phyloP scores from a whole-genome alignment of 345 rosid species.

The Salix suchowensis region DNA sequence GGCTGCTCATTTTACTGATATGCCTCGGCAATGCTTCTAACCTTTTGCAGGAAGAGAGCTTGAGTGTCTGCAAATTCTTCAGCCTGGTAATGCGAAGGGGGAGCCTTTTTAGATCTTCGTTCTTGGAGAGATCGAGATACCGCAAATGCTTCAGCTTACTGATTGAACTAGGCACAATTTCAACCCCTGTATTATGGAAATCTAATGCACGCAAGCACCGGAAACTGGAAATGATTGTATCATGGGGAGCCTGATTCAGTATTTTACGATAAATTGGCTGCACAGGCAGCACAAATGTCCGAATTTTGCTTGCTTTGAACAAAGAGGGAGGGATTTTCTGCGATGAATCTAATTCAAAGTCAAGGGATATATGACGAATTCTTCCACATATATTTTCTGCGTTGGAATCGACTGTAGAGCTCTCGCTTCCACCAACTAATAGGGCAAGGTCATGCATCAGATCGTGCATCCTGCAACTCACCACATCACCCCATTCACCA shows the following conservation, averaged over 20 bases:
- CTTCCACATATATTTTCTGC: constrained; percentile 5
- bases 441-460: constrained; percentile 21
- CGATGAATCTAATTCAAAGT: neutral
- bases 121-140: neutral
- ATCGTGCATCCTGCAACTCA: constrained; percentile 17
- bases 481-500: constrained; percentile 6
- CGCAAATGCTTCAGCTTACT: constrained; percentile 20
- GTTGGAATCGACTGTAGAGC: neutral
- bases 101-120: neutral
- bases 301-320: neutral
- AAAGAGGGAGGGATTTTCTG: neutral
- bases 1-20: constrained; percentile 3
- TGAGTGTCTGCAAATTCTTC: constrained; percentile 13
- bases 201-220: constrained; percentile 8
- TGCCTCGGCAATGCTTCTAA: constrained; percentile 6
- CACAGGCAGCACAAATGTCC: constrained; percentile 6
- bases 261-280: neutral
- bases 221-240: constrained; percentile 3
- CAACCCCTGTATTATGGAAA: neutral
- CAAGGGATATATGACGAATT: constrained; percentile 11
- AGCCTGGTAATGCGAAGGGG: constrained; percentile 12
- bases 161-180: constrained; percentile 10
- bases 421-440: constrained; percentile 7
- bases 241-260: neutral
- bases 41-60: neutral